These are phyloP conservation scores for Colletotrichum scovillei DNA, from an alignment of 2,329 filamentous ascomycete species.

Conservation along the genomic window DNA sequence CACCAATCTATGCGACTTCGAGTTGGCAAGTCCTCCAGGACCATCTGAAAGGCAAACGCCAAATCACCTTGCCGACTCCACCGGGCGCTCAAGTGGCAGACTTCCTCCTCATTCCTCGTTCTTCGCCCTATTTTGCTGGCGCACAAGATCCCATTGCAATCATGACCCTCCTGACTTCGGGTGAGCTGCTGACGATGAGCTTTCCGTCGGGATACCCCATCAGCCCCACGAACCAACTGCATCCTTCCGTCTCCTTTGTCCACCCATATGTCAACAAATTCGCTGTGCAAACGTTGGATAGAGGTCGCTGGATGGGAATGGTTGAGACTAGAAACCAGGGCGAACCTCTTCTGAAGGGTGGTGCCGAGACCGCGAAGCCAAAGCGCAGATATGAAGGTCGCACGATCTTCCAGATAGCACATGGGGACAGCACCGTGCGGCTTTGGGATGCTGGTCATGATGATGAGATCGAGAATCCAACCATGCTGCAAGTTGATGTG, in stretches of 20 bases:
- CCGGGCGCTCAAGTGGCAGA: slow-evolving; percentile 80
- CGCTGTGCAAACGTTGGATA: slow-evolving; percentile 78
- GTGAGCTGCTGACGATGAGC: slow-evolving; percentile 88
- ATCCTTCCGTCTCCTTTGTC: slow-evolving; percentile 86
- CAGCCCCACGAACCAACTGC: slow-evolving; percentile 91
- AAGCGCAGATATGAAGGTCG: slow-evolving; percentile 83
- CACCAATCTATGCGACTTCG: slow-evolving; percentile 91
- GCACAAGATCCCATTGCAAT: slow-evolving; percentile 92
- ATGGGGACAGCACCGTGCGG: slow-evolving; percentile 91
- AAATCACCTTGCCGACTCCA: slow-evolving; percentile 79
- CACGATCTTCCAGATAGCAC: slow-evolving; percentile 86
- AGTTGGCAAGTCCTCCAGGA: slow-evolving; percentile 85
- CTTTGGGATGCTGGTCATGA: slow-evolving; percentile 93
- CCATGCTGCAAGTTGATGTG: slow-evolving; percentile 86
- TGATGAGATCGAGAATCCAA: slow-evolving; percentile 91
- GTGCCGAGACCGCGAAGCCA: slow-evolving; percentile 76
- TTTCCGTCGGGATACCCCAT: slow-evolving; percentile 95
- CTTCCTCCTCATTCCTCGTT: slow-evolving; percentile 85
- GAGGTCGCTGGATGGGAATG: slow-evolving; percentile 89
- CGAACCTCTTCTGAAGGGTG: slow-evolving; percentile 82
- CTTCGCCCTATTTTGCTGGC: slow-evolving; percentile 86
- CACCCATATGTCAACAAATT: slow-evolving; percentile 87
- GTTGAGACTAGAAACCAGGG: slow-evolving; percentile 85
- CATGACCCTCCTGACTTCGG: slow-evolving; percentile 82
- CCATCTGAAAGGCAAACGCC: slow-evolving; percentile 83